Conservation (phyloP, 257 asterid genomes). For the Leptodermis oblonga region DNA sequence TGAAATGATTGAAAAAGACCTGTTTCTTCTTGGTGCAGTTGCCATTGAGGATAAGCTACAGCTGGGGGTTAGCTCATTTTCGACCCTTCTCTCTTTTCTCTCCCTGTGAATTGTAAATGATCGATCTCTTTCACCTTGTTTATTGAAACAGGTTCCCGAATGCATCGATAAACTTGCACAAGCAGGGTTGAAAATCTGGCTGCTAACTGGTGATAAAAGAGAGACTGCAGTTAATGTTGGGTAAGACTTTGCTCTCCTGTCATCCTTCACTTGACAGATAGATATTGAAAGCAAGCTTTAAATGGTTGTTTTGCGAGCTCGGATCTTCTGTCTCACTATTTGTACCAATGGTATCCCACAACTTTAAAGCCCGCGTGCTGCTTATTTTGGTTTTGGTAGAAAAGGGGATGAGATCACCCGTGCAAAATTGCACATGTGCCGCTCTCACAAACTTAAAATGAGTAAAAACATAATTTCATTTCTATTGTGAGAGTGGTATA, state of each 20-base stretch:
- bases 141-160: constrained; percentile 48
- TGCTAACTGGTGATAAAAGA: constrained; percentile 63
- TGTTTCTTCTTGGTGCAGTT: constrained; percentile 55
- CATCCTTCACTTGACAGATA: too few relatives aligned
- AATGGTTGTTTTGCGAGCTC: neutral
- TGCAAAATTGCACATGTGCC: too few relatives aligned
- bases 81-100: neutral
- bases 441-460: too few relatives aligned
- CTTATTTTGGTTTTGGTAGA: constrained; percentile 74
- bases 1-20: constrained; percentile 55
- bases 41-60: constrained; percentile 72
- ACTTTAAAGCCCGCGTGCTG: constrained; percentile 70
- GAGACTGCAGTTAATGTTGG: constrained; percentile 74
- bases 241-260: constrained; percentile 21
- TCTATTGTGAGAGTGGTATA: too few relatives aligned
- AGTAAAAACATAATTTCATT: too few relatives aligned
- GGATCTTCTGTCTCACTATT: neutral
- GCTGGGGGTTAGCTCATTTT: constrained; percentile 46
- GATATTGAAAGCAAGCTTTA: neutral
- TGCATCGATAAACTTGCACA: constrained; percentile 75
- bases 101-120: neutral
- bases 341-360: constrained; percentile 12
- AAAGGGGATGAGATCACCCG: too few relatives aligned
- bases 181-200: constrained; percentile 70
- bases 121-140: neutral